Conservation (phyloP, 441 rosid genomes). For the Erodium moschatum region DNA sequence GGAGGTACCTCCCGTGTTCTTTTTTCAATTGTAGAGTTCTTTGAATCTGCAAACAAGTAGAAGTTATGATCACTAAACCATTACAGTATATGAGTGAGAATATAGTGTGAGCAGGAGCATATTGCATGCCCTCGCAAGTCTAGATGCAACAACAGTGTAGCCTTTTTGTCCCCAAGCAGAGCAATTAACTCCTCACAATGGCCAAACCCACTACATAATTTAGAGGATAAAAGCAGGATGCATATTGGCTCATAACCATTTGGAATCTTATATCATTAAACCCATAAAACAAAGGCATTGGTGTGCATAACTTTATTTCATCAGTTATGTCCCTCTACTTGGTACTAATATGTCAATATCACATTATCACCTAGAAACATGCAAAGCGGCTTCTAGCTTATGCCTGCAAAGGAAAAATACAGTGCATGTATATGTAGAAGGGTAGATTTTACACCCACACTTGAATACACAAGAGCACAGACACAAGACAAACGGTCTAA, state of each 20-base stretch:
- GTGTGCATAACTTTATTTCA: neutral
- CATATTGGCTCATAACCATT: neutral
- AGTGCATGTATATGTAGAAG: slow-evolving; percentile 3
- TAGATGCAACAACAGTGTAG: neutral
- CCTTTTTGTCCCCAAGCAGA: neutral
- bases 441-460: neutral
- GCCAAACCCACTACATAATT: neutral
- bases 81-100: neutral
- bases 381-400: neutral
- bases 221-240: neutral
- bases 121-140: neutral
- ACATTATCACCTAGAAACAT: neutral
- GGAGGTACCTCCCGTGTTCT: slow-evolving; percentile 89
- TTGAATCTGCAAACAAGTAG: slow-evolving; percentile 53
- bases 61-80: neutral
- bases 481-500: neutral
- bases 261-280: neutral
- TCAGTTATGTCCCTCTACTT: no score
- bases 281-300: neutral
- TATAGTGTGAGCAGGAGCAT: neutral
- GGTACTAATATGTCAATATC: no score
- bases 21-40: slow-evolving; percentile 80
- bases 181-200: slow-evolving; percentile 5
- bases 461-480: no score
- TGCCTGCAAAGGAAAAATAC: neutral